These are phyloP conservation scores for Ceratocystis alfenasii DNA, from an alignment of 2,329 filamentous ascomycete species.

Conservation along the genomic window DNA sequence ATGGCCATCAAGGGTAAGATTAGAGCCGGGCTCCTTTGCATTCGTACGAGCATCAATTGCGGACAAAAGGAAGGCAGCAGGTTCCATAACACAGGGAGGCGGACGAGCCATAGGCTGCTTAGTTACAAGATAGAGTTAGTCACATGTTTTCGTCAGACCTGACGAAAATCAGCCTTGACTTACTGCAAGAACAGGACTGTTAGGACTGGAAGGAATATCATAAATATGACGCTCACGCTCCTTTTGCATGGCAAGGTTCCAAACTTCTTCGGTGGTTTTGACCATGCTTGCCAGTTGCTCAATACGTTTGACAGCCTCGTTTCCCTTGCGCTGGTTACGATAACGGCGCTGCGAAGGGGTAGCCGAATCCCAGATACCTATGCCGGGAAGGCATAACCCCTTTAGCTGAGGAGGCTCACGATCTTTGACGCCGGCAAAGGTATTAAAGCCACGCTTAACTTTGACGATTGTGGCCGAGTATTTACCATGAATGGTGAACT, in stretches of 20 bases:
- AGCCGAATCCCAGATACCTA: constrained; percentile 72
- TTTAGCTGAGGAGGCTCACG: constrained; percentile 40
- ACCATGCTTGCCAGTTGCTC: constrained; percentile 52
- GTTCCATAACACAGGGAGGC: neutral
- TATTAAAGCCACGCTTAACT: constrained; percentile 14
- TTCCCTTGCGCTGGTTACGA: constrained; percentile 66
- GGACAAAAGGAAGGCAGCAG: neutral
- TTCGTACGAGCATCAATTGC: neutral
- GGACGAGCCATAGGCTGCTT: neutral
- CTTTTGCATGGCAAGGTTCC: constrained; percentile 40
- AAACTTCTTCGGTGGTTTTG: constrained; percentile 53
- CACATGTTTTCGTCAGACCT: neutral
- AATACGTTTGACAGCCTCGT: constrained; percentile 57
- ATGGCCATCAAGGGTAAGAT: neutral
- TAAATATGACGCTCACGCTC: constrained; percentile 46
- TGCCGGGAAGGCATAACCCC: constrained; percentile 62
- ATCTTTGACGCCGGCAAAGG: constrained; percentile 12
- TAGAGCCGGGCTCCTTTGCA: neutral
- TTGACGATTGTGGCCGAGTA: constrained; percentile 21
- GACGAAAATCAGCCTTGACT: neutral
- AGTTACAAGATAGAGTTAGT: neutral
- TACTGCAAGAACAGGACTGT: constrained; percentile 10
- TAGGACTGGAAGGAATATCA: constrained; percentile 39
- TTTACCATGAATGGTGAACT: constrained; percentile 14
- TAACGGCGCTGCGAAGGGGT: constrained; percentile 60